Percentiles rank a stretch among this genome's conserved stretches.
Conservation (phyloP, 225 moss, liverwort and hornwort genomes). For the Takakia lepidozioides region DNA sequence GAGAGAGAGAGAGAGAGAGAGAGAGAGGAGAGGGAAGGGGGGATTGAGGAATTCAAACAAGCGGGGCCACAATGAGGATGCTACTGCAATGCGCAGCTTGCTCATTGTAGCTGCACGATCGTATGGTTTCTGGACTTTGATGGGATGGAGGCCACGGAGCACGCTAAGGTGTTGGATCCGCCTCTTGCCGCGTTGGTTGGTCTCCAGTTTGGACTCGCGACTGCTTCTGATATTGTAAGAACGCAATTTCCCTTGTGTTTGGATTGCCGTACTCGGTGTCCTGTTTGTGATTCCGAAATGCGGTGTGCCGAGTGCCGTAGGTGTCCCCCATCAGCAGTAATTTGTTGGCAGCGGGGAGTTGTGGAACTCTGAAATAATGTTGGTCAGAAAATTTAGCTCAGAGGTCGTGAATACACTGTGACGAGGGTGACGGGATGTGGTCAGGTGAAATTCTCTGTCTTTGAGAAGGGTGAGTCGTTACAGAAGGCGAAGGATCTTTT, state of each 20-base stretch:
- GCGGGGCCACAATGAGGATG: no score
- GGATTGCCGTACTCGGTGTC: no score
- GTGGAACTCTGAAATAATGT: neutral
- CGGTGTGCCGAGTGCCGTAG: neutral
- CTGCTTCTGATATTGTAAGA: slow-evolving; percentile 37
- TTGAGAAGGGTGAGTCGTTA: slow-evolving; percentile 6
- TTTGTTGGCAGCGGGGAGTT: neutral
- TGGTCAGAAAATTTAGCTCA: slow-evolving; percentile 1
- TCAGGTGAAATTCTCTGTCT: slow-evolving; percentile 36
- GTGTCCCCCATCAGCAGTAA: neutral
- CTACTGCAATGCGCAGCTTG: no score
- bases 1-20: no score
- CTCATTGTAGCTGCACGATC: no score
- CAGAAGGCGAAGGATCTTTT: slow-evolving; percentile 17
- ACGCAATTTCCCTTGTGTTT: neutral
- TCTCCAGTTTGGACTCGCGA: slow-evolving; percentile 41
- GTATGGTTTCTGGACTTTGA: no score
- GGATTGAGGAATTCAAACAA: no score
- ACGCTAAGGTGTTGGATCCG: slow-evolving; percentile 14
- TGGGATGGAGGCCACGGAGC: slow-evolving; percentile 19
- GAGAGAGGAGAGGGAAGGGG: no score
- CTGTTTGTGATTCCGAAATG: neutral
- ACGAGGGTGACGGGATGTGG: no score
- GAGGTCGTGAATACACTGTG: slow-evolving; percentile 3
- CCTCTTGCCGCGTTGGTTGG: slow-evolving; percentile 39